These are phyloP conservation scores for Mallotus japonicus DNA, from an alignment of 441 rosid species.

Conservation along the genomic window DNA sequence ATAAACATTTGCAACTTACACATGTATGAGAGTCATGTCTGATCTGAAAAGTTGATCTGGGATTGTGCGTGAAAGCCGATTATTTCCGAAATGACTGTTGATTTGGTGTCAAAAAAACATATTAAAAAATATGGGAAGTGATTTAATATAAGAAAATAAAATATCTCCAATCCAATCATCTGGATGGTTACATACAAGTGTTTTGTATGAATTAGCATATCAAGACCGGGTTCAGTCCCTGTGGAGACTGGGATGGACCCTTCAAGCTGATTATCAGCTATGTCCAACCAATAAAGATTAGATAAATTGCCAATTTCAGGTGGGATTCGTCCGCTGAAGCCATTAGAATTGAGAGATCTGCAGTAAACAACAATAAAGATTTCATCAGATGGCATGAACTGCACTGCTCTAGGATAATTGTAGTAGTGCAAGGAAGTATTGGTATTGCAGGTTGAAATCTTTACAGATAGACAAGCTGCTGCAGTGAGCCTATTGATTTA, in stretches of 20 bases:
- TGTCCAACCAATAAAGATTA: constrained; percentile 69
- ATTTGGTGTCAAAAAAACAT: background rate
- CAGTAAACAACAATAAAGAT: constrained; percentile 14
- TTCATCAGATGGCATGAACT: background rate
- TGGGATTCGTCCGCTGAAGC: constrained; percentile 65
- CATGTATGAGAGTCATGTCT: constrained; percentile 52
- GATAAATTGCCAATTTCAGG: constrained; percentile 64
- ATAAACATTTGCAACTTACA: constrained; percentile 44
- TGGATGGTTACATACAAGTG: constrained; percentile 60
- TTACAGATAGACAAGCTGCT: constrained; percentile 53
- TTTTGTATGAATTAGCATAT: constrained; percentile 48
- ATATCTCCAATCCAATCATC: background rate
- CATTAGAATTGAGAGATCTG: constrained; percentile 74
- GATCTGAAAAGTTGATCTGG: constrained; percentile 64
- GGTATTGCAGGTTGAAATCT: constrained; percentile 21
- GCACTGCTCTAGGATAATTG: too few relatives aligned
- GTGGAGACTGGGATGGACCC: constrained; percentile 71
- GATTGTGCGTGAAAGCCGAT: constrained; percentile 56
- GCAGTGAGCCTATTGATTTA: constrained; percentile 52
- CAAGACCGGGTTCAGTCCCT: constrained; percentile 68
- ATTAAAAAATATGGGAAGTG: background rate
- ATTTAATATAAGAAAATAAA: background rate
- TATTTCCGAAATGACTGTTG: constrained; percentile 65
- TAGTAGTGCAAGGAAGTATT: background rate
- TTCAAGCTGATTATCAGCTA: constrained; percentile 63